A percentile compares a stretch with the other conserved stretches of the same genome.
These are phyloP conservation scores for Leccinellum luteum DNA, from an alignment of 768 basidiomycete genomes.

Conservation along the genomic window DNA sequence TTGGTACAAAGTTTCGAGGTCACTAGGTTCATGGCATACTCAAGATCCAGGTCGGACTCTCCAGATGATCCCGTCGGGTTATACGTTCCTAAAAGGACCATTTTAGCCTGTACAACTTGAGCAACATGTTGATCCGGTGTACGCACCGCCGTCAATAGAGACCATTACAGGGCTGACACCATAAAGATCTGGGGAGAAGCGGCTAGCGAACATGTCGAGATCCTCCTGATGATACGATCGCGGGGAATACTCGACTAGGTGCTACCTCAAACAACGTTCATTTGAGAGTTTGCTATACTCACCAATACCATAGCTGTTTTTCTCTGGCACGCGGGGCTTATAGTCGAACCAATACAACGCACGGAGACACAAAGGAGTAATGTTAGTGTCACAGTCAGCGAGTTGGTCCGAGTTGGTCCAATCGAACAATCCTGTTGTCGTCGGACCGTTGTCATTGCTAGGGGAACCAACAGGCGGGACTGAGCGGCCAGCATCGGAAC, in stretches of 20 bases:
- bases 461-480: conserved; percentile 13
- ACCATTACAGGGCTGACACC: conserved; percentile 21
- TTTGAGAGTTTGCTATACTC: conserved; percentile 8
- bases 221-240: conserved; percentile 45
- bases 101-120: neutral
- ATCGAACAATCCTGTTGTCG: conserved; percentile 22
- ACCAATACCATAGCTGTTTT: conserved; percentile 57
- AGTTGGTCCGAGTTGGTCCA: conserved; percentile 12
- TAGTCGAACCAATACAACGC: conserved; percentile 56
- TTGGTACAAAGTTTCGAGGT: conserved; percentile 36
- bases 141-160: conserved; percentile 45
- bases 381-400: conserved; percentile 34
- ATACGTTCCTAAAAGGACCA: conserved; percentile 40
- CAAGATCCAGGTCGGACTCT: conserved; percentile 72
- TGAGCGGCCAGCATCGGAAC: neutral
- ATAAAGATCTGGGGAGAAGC: conserved; percentile 31
- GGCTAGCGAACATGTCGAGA: conserved; percentile 47
- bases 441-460: conserved; percentile 9
- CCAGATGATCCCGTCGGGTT: conserved; percentile 38
- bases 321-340: conserved; percentile 37
- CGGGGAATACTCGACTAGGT: conserved; percentile 50
- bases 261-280: conserved; percentile 15
- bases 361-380: conserved; percentile 59
- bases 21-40: conserved; percentile 58
- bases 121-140: neutral